Evolutionary conservation across 768 basidiomycete genomes (phyloP).

Genomic region (Auriscalpium orientale): DNA sequence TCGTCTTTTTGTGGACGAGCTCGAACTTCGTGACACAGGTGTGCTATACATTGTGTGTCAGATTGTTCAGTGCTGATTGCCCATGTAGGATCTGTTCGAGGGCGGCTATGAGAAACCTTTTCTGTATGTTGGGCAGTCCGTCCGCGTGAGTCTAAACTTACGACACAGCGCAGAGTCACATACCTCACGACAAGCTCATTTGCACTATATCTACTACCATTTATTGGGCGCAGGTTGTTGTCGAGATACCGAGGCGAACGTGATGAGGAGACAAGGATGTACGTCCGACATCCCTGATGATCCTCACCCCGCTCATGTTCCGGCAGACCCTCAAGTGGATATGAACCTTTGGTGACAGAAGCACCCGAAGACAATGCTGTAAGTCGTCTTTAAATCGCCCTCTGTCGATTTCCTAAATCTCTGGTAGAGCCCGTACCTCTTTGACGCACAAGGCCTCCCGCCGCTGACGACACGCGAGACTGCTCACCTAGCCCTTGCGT

Average conservation of each 20-base stretch:
- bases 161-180: constrained; percentile 49
- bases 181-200: constrained; percentile 93
- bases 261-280: neutral
- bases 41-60: neutral
- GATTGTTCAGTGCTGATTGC: neutral
- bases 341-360: constrained; percentile 23
- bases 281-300: neutral
- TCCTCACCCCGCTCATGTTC: neutral
- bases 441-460: constrained; percentile 10
- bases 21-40: constrained; percentile 88
- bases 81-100: constrained; percentile 36
- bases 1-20: constrained; percentile 83
- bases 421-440: too few species aligned
- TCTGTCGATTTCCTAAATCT: too few species aligned
- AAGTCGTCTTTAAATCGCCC: too few species aligned
- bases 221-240: constrained; percentile 30
- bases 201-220: constrained; percentile 70
- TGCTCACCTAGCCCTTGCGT: constrained; percentile 64
- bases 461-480: constrained; percentile 66
- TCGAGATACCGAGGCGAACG: constrained; percentile 2
- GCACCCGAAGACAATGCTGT: too few species aligned
- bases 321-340: constrained; percentile 16
- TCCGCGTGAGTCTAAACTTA: neutral
- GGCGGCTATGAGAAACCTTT: constrained; percentile 86
- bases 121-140: constrained; percentile 41